Evolutionary conservation across 2,329 filamentous ascomycete genomes (phyloP), one percentile per base, ranked within the genome.

Genomic region (Zalaria sp.): DNA sequence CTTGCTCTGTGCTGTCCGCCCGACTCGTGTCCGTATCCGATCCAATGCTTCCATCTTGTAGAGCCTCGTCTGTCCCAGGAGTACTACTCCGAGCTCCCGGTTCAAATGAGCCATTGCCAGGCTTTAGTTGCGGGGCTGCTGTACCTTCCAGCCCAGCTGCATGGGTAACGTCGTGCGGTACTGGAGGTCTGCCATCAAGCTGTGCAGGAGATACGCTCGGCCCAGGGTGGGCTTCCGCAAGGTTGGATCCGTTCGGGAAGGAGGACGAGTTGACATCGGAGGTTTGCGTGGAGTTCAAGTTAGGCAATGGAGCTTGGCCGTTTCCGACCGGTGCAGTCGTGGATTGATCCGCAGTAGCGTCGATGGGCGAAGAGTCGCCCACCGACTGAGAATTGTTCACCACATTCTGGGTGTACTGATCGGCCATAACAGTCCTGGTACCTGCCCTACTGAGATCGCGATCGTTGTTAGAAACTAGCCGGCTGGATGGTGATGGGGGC

Each of bases 21-120:
- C 75, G 75, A 46, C 78, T 79, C 50, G 77, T 74, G 57, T 88
- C 83, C 34, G 77, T 85, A 62, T 88, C 83, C 43, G 83, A 88
- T 52, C 78, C 79, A 51, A 79, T 81, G 18, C 18, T 18, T 18
- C 18, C 18, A 18, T 18, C 18, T 18, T 18, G 18, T 58, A 78
- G 85, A 48, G 47, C 76, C 77, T 53, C 81, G 75, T 49, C 75
- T 44, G 38, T 18, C 18, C 18, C 18, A 18, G 18, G 18, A 18
- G 18, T 18, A 18, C 18, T 18, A 18, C 18, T 18, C 18, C 18
- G 18, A 18, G 18, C 18, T 18, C 18, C 18, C 18, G 18, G 18
- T 18, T 18, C 18, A 18, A 18, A 18, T 18, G 18, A 18, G 18
- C 18, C 18, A 18, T 18, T 18, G 18, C 18, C 18, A 18, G 18